Conservation (phyloP, 805 yeast species). For the Metschnikowia bowlesiae region DNA sequence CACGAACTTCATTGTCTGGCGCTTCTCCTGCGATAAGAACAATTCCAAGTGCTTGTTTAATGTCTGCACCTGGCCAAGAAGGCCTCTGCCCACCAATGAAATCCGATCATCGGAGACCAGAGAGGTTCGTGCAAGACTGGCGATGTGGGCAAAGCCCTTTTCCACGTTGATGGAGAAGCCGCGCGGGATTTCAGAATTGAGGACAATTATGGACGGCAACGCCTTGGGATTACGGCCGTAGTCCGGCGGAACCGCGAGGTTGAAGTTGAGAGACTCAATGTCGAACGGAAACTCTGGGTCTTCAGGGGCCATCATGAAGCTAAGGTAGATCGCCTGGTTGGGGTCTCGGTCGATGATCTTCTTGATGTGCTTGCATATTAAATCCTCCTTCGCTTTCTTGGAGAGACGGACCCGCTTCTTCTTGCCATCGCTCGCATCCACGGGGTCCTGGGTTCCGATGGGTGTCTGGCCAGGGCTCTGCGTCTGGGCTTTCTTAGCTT, state of each 20-base stretch:
- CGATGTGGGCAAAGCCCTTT: slow-evolving; percentile 52
- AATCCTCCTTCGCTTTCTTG: slow-evolving; percentile 9
- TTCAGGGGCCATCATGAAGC: slow-evolving; percentile 48
- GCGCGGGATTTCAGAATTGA: slow-evolving; percentile 64
- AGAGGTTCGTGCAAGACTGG: slow-evolving; percentile 15
- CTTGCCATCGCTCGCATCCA: not conserved
- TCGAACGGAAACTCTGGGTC: slow-evolving; percentile 76
- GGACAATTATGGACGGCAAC: slow-evolving; percentile 50
- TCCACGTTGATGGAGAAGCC: slow-evolving; percentile 69
- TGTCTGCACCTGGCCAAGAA: slow-evolving; percentile 50
- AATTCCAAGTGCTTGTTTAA: slow-evolving; percentile 56
- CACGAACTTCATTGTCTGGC: slow-evolving; percentile 59
- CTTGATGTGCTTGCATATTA: slow-evolving; percentile 12
- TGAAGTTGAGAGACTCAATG: slow-evolving; percentile 47
- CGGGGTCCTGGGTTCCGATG: not conserved
- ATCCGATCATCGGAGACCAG: slow-evolving; percentile 21
- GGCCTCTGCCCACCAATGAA: slow-evolving; percentile 43
- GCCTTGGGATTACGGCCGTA: slow-evolving; percentile 45
- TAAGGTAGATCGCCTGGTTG: slow-evolving; percentile 31
- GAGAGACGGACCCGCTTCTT: slow-evolving; percentile 5
- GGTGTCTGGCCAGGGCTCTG: not conserved
- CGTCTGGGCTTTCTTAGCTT: not conserved
- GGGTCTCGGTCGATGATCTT: slow-evolving; percentile 12
- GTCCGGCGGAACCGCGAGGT: slow-evolving; percentile 49
- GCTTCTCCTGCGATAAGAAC: slow-evolving; percentile 55